Conservation (phyloP, 73 alveolate species). For the Paramecium tetraurelia region DNA sequence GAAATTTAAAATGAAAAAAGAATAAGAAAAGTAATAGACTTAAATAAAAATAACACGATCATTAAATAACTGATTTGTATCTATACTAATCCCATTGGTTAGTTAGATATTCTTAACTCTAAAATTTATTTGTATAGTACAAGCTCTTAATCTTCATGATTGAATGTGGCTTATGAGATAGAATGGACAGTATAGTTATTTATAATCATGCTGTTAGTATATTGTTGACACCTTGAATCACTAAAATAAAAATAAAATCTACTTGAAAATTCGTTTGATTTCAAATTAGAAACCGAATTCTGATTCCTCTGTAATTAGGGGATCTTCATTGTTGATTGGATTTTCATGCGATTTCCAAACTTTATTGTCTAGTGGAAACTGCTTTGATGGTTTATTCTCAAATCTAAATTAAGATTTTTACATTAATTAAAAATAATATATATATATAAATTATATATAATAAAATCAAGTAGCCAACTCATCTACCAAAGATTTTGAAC, state of each 20-base stretch:
- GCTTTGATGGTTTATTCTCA: not conserved
- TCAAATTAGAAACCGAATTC: not conserved
- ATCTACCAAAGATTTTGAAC: conserved; percentile 2
- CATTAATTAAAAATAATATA: not conserved
- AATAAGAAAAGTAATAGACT: not conserved
- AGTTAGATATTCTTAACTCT: not conserved
- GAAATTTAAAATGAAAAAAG: not conserved
- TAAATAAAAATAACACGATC: not conserved
- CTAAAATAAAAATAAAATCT: not conserved
- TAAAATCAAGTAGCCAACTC: conserved; percentile 33
- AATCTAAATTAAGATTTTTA: not conserved
- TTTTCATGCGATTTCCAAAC: not conserved
- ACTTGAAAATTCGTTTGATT: not conserved
- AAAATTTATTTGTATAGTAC: not conserved
- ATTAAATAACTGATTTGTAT: not conserved
- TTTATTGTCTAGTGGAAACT: not conserved
- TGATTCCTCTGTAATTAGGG: not conserved
- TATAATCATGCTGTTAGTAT: not conserved
- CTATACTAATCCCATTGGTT: not conserved
- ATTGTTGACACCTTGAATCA: not conserved
- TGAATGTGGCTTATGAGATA: not conserved
- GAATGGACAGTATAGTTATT: not conserved
- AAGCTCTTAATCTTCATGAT: not conserved
- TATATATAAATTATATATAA: conserved; percentile 5
- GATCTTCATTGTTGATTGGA: not conserved